Base-by-base conservation (phyloP, 305 asterid species). In the Fraxinus nigra region DNA sequence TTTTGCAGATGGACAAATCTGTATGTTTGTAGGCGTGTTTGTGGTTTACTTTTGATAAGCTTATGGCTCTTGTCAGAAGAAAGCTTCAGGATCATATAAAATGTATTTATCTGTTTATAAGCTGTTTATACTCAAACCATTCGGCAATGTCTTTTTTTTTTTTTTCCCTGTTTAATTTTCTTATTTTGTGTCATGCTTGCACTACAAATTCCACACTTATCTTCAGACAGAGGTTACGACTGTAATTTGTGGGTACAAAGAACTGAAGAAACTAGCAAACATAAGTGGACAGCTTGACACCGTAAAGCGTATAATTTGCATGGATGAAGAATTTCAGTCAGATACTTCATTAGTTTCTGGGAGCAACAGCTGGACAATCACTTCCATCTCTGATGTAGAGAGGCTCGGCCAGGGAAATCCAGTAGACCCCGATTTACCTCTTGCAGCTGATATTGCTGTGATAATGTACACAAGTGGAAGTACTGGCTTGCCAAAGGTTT, bases 401-500 rank as follows among this genome's bases (percentile, higher is more conserved):
- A 90, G 85, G 82, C 86, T 92, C 81, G 99, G 99, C 77, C 83
- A 86, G 38, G 94, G 88, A 87, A 90, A 87, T 83, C 94, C 98
- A 3, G 92, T 87, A 67, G 97, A 92, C 30, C 92, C 98, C 9
- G 97, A 94, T 56, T 85, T 97, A 61, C 99, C 99, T 79, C 89
- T 97, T 83, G 85, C 91, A 79, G 92, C 98, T 82, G 99, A 94
- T 86, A 59, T 92, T 85, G 99, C 98, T 56, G 99, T 97, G 87
- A 93, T 97, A 80, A 97, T 97, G 99, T 97, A 97, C 88, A 97
- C 99, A 1, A 97, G 99, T 84, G 98, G 99, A 81, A 97, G 99
- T 84, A 97, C 98, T 72, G 99, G 99, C 65, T 88, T 97, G 97
- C 98, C 98, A 34, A 97, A 97, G 99, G 98, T 95, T 77, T 43